These are phyloP conservation scores for Cotoneaster glaucophyllus DNA, from an alignment of 306 rosid genomes.

Conservation along the genomic window DNA sequence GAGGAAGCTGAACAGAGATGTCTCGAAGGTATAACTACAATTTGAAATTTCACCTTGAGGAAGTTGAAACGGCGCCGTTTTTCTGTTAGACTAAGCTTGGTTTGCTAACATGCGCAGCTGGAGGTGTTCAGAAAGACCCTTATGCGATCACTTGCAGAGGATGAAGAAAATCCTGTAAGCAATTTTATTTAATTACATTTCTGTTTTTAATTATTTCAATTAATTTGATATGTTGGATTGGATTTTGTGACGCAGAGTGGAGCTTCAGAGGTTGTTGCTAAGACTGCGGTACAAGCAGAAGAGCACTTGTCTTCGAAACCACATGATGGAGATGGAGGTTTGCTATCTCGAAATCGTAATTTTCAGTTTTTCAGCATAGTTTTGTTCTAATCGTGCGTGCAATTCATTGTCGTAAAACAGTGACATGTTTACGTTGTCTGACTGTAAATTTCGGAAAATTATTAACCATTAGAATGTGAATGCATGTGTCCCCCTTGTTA, in stretches of 20 bases:
- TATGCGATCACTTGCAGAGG: slow-evolving; percentile 80
- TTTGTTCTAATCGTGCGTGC: neutral
- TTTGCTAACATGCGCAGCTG: slow-evolving; percentile 45
- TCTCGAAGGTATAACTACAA: slow-evolving; percentile 55
- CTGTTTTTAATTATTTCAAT: neutral
- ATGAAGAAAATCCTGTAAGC: slow-evolving; percentile 66
- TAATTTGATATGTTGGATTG: neutral
- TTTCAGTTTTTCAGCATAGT: neutral
- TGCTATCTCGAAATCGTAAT: neutral
- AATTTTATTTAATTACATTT: neutral
- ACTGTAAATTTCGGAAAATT: neutral
- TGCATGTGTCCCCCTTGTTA: neutral
- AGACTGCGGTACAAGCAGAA: slow-evolving; percentile 34
- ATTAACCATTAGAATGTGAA: neutral
- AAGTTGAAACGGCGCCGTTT: neutral
- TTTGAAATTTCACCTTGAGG: neutral
- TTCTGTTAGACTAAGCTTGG: neutral
- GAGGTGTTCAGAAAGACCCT: slow-evolving; percentile 86
- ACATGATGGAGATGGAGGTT: slow-evolving; percentile 46
- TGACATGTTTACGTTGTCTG: neutral
- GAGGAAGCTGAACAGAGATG: slow-evolving; percentile 82
- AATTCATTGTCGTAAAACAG: neutral
- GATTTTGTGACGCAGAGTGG: slow-evolving; percentile 33
- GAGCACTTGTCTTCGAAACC: slow-evolving; percentile 37
- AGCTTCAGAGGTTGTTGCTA: slow-evolving; percentile 36